A percentile compares a stretch with the other conserved stretches of the same genome.
Conservation (phyloP, 1,139 yeast genomes). For the Petasospora rhodanensis region DNA sequence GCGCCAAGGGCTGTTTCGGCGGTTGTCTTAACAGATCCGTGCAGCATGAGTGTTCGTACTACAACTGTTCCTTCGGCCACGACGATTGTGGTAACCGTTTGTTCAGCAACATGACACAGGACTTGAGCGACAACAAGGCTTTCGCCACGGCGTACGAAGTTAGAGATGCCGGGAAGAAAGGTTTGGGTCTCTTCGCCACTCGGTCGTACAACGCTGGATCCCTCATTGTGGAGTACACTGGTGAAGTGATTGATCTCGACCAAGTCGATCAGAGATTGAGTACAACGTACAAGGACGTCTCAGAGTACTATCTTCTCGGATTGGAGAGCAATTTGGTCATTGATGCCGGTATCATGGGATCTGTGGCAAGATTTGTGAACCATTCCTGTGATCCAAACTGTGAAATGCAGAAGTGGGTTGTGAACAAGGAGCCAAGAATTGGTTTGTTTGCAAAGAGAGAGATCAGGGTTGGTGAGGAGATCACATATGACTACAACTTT, state of each 20-base stretch:
- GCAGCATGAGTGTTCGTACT: conserved; percentile 33
- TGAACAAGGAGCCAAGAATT: conserved; percentile 34
- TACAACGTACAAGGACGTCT: conserved; percentile 14
- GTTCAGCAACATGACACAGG: conserved; percentile 22
- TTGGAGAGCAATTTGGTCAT: conserved; percentile 35
- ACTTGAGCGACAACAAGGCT: conserved; percentile 17
- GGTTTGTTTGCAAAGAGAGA: conserved; percentile 34
- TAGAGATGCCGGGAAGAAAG: conserved; percentile 29
- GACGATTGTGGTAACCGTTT: conserved; percentile 36
- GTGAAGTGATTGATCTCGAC: conserved; percentile 35
- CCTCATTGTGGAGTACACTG: conserved; percentile 40
- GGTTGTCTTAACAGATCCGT: conserved; percentile 29
- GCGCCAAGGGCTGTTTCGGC: no score
- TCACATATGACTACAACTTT: conserved; percentile 40
- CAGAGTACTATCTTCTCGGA: conserved; percentile 33
- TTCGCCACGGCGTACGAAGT: conserved; percentile 34
- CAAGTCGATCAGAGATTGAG: conserved; percentile 17
- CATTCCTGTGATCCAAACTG: conserved; percentile 41
- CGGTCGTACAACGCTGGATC: conserved; percentile 32
- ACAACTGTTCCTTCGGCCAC: conserved; percentile 31
- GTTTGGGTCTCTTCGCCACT: conserved; percentile 34
- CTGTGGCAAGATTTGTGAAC: conserved; percentile 39
- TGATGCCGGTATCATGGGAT: conserved; percentile 37
- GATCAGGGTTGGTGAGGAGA: conserved; percentile 31
- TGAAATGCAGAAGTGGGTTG: conserved; percentile 40